These are phyloP conservation scores for Rosa persica DNA, from an alignment of 306 rosid genomes.

Conservation along the genomic window DNA sequence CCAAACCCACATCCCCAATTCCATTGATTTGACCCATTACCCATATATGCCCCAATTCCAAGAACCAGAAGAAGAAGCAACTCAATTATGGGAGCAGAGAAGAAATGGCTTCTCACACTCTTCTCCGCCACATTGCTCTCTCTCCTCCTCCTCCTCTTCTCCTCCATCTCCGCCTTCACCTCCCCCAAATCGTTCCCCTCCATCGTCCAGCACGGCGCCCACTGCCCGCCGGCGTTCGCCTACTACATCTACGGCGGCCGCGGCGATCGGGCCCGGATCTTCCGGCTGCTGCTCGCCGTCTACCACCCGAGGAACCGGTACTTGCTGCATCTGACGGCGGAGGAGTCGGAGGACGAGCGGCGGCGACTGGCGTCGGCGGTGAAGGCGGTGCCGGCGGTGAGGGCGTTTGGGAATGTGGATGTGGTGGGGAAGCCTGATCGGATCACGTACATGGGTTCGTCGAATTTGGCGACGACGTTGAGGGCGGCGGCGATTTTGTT, in stretches of 20 bases:
- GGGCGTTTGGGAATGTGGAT: conserved; percentile 82
- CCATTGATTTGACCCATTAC: conserved; percentile 25
- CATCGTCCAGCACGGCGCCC: conserved; percentile 60
- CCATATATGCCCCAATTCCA: conserved; percentile 36
- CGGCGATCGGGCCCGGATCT: conserved; percentile 72
- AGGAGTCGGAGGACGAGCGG: conserved; percentile 69
- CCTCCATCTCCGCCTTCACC: conserved; percentile 70
- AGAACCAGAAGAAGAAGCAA: background rate
- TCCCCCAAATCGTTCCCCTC: conserved; percentile 66
- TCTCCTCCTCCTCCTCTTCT: conserved; percentile 53
- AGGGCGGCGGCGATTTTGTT: conserved; percentile 86
- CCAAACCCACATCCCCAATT: conserved; percentile 31
- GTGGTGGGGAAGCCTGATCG: conserved; percentile 85
- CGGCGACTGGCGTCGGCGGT: conserved; percentile 35
- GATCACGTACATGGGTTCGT: conserved; percentile 72
- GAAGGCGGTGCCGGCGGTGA: conserved; percentile 64
- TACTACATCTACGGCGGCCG: conserved; percentile 75
- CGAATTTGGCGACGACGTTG: conserved; percentile 63
- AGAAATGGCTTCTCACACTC: conserved; percentile 79
- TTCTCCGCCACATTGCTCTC: conserved; percentile 65
- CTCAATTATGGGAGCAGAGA: conserved; percentile 80
- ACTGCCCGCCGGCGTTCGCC: conserved; percentile 82
- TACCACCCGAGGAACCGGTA: conserved; percentile 90
- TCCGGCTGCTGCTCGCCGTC: conserved; percentile 77
- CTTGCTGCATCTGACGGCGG: conserved; percentile 69